Evolutionary conservation across 169 alveolate species (phyloP).

Genomic region (Cryptosporidium muris): DNA sequence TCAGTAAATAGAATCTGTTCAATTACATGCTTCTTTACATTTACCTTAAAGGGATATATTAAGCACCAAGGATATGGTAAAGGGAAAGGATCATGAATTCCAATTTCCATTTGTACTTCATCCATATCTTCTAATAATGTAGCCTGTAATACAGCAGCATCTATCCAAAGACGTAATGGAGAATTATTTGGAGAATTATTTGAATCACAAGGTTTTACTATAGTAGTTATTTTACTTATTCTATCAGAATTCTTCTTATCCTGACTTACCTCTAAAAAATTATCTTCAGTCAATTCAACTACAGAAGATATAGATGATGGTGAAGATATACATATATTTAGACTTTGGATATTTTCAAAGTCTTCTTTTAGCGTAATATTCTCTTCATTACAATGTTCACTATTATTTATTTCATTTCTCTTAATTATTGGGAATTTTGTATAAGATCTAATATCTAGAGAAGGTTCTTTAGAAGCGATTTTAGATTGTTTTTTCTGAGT

Average conservation of each 20-base stretch:
- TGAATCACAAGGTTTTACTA: too few species aligned
- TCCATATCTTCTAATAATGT: neutral
- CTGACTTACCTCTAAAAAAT: too few species aligned
- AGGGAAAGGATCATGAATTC: constrained; percentile 33
- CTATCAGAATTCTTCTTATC: too few species aligned
- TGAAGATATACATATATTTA: too few species aligned
- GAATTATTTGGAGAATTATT: too few species aligned
- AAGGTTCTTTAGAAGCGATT: neutral
- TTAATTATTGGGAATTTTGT: constrained; percentile 14
- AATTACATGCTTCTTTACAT: constrained; percentile 14
- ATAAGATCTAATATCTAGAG: constrained; percentile 50
- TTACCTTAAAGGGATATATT: neutral
- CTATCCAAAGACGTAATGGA: constrained; percentile 26
- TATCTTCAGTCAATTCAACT: too few species aligned
- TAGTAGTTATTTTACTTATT: too few species aligned
- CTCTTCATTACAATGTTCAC: neutral
- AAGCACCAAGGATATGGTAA: constrained; percentile 43
- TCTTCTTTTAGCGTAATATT: neutral
- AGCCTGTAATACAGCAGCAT: constrained; percentile 48
- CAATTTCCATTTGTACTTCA: constrained; percentile 34
- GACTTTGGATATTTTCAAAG: neutral
- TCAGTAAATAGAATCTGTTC: constrained; percentile 27
- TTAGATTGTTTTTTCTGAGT: neutral
- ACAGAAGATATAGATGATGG: too few species aligned
- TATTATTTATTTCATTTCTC: neutral